These are phyloP conservation scores for Russula sp. DNA, from an alignment of 768 basidiomycete species.

Conservation along the genomic window DNA sequence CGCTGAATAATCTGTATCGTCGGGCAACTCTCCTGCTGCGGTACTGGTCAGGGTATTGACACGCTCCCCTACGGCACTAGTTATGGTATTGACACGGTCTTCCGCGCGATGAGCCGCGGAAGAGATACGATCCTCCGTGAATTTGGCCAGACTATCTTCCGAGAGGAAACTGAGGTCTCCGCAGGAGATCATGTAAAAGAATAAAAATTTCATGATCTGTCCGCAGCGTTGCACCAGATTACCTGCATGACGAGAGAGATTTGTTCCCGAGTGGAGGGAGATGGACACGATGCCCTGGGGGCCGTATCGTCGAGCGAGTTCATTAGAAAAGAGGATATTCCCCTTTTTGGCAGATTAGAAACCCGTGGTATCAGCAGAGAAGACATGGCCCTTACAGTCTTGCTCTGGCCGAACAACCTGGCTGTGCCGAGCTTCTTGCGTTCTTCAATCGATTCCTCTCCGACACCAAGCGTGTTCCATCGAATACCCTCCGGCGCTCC, in stretches of 20 bases:
- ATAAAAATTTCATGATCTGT: not conserved
- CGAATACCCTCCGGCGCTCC: slow-evolving; percentile 23
- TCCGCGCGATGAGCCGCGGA: rapidly evolving
- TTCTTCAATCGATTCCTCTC: not conserved
- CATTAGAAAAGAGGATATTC: slow-evolving; percentile 25
- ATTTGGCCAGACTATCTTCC: not conserved
- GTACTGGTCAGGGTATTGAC: no score
- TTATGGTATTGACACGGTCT: no score
- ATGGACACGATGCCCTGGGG: slow-evolving; percentile 23
- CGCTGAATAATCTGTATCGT: not conserved
- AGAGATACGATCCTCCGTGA: no score
- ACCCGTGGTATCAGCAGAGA: not conserved
- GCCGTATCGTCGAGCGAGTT: slow-evolving; percentile 25
- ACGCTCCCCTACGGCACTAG: not conserved
- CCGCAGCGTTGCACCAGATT: not conserved
- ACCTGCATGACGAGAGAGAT: not conserved
- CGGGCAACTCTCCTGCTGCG: not conserved
- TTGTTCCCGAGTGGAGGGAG: slow-evolving; percentile 3
- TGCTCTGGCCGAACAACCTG: not conserved
- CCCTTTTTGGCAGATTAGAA: slow-evolving; percentile 6
- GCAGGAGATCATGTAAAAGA: not conserved
- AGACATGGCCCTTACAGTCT: not conserved
- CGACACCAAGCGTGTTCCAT: slow-evolving; percentile 4
- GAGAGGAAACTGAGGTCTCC: not conserved
- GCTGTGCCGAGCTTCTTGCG: not conserved